Base-by-base conservation (phyloP, 2,329 filamentous ascomycete genomes). In the Coniochaeta sp. region DNA sequence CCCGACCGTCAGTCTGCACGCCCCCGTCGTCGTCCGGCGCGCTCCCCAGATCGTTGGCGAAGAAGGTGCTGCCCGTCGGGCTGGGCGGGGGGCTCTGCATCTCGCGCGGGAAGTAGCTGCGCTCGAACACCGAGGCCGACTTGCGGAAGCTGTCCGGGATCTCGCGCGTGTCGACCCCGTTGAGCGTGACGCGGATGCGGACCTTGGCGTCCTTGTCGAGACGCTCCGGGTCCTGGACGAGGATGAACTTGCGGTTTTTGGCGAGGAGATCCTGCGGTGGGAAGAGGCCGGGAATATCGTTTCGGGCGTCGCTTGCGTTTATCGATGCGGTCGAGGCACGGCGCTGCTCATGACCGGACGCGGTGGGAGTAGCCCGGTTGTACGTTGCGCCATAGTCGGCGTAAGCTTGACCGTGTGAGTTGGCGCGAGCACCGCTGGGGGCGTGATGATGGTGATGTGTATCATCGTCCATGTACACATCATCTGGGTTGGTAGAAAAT, bases 61-160 rank as follows among this genome's bases (percentile, higher is more conserved):
- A 91, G 73, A 92, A 93, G 38, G 86, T 83, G 63, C 86, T 87
- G 17, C 89, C 89, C 0, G 88, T 88, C 1, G 90, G 87, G 59
- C 86, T 89, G 0, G 89, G 88, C 14, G 91, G 89, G 8, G 90
- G 89, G 62, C 87, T 89, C 70, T 93, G 91, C 91, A 96, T 96
- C 76, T 97, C 91, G 50, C 91, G 86, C 1, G 93, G 91, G 71
- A 95, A 96, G 76, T 93, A 98, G 60, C 90, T 93, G 56, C 92
- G 89, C 9, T 93, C 93, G 69, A 88, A 98, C 1, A 98, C 93
- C 11, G 90, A 91, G 68, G 93, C 93, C 60, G 85, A 86, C 76
- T 92, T 92, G 66, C 93, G 90, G 77, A 96, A 97, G 17, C 91
- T 95, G 73, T 98, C 93, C 1, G 93, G 93, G 70, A 98, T 96